Conservation (phyloP, 2,329 filamentous ascomycete species). For the Alternaria sp. region DNA sequence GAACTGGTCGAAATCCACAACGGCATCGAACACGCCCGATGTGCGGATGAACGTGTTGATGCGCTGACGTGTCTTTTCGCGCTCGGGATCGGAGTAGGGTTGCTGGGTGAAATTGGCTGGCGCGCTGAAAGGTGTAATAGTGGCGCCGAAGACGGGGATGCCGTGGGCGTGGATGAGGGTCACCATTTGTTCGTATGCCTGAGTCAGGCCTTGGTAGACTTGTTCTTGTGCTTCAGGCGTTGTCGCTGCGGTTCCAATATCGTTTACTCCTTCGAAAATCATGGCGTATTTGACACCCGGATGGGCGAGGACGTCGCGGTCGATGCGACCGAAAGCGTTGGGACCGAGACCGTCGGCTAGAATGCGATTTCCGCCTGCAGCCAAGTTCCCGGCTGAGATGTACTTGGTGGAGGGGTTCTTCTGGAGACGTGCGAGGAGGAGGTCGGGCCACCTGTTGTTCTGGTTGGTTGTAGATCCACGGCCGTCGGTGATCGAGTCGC, state of each 20-base stretch:
- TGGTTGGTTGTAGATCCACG: slow-evolving; percentile 64
- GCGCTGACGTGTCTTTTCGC: slow-evolving; percentile 63
- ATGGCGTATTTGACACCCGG: slow-evolving; percentile 66
- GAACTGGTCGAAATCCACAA: slow-evolving; percentile 67
- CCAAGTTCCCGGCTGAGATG: slow-evolving; percentile 68
- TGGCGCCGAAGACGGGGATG: slow-evolving; percentile 66
- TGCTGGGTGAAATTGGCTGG: slow-evolving; percentile 38
- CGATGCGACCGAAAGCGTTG: slow-evolving; percentile 64
- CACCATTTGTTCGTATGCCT: slow-evolving; percentile 65
- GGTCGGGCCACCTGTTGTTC: slow-evolving; percentile 60
- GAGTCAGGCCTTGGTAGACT: slow-evolving; percentile 60
- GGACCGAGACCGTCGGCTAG: slow-evolving; percentile 68
- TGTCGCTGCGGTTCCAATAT: slow-evolving; percentile 63
- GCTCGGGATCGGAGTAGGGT: slow-evolving; percentile 47
- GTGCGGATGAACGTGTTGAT: slow-evolving; percentile 68
- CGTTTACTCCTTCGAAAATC: slow-evolving; percentile 70
- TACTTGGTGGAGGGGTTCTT: slow-evolving; percentile 50
- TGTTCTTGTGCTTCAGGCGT: slow-evolving; percentile 54
- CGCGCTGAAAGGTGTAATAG: slow-evolving; percentile 68
- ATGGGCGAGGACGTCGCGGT: slow-evolving; percentile 68
- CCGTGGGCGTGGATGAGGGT: slow-evolving; percentile 61
- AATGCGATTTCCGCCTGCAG: slow-evolving; percentile 72
- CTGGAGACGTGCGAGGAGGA: slow-evolving; percentile 54
- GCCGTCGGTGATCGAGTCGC: slow-evolving; percentile 71
- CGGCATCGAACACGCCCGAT: slow-evolving; percentile 63